A percentile compares a stretch with the other conserved stretches of the same genome.
Conservation (phyloP, 2,329 filamentous ascomycete genomes). For the Phaeosphaeriaceae sp. region DNA sequence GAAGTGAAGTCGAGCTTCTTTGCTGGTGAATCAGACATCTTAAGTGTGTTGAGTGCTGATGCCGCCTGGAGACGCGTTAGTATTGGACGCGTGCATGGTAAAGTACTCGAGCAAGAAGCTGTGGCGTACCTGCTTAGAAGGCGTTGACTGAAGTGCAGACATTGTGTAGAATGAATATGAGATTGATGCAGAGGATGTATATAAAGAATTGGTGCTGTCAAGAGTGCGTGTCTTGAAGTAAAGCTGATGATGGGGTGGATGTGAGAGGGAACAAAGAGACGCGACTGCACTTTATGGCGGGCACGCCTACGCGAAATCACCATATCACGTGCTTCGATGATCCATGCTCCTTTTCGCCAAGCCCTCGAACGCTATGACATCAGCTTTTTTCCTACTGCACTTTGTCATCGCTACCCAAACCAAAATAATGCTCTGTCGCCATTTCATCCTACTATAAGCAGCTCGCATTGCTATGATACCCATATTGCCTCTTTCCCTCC, state of each 20-base stretch:
- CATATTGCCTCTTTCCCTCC: constrained; percentile 13
- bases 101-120: constrained; percentile 19
- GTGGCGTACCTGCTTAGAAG: constrained; percentile 72
- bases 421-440: background rate
- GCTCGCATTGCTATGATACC: constrained; percentile 20
- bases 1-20: constrained; percentile 85
- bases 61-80: constrained; percentile 70
- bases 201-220: constrained; percentile 22
- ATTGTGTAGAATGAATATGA: constrained; percentile 59
- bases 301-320: constrained; percentile 15
- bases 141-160: constrained; percentile 74
- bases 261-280: constrained; percentile 23
- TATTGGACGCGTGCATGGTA: constrained; percentile 42
- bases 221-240: constrained; percentile 22
- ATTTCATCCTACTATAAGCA: background rate
- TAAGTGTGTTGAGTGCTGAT: constrained; percentile 83
- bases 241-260: constrained; percentile 35
- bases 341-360: constrained; percentile 20
- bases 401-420: constrained; percentile 1
- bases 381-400: constrained; percentile 13
- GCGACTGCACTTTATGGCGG: constrained; percentile 36
- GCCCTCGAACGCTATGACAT: constrained; percentile 38
- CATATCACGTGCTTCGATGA: constrained; percentile 29
- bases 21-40: constrained; percentile 84
- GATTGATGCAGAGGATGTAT: constrained; percentile 12